Evolutionary conservation across 208 protist species (phyloP), one percentile per base, ranked within the genome.

Genomic region (Trypanosoma conorhini): DNA sequence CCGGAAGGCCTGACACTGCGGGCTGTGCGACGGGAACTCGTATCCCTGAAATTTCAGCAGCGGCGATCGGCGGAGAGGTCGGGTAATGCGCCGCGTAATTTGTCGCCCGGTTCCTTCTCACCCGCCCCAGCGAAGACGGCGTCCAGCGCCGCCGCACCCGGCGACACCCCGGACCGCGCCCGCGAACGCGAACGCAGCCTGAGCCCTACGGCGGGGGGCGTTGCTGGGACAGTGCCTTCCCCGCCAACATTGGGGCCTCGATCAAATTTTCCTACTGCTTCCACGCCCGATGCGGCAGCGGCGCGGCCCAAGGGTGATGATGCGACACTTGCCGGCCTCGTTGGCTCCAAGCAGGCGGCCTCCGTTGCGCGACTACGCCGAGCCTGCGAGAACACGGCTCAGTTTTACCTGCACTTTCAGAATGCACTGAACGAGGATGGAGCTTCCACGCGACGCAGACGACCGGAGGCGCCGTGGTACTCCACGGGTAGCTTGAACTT

Each of bases 391-490:
- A 70, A 70, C 33, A 74, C 69, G 38, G 62, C 56, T 0, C 65
- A 79, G 64, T 73, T 70, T 66, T 50, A 70, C 28, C 30, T 70
- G 8, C 58, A 70, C 31, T 62, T 33, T 26, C 26, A 66, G 0
- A 48, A 79, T 21, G 5, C 26, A 17, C 1, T 30, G 7, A 31
- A 64, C n/a, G 38, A 33, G 9, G 62, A 59, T 1, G n/a, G 35
- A 42, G 38, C 44, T 65, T 24, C 26, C 1, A 42, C 13, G n/a
- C 31, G 33, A 19, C 12, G 19, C 9, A 38, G 35, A 9, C 17
- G 17, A 3, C 19, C 38, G 30, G 62, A 64, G 50, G 42, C 59
- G 19, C 48, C 66, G 26, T 84, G 79, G 79, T 84, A 84, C 62
- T 42, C 67, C 17, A 46, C 50, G n/a, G 79, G 79, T 26, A 70